Conservation (phyloP, 495 filamentous ascomycete genomes). For the Talaromyces stipitatus region DNA sequence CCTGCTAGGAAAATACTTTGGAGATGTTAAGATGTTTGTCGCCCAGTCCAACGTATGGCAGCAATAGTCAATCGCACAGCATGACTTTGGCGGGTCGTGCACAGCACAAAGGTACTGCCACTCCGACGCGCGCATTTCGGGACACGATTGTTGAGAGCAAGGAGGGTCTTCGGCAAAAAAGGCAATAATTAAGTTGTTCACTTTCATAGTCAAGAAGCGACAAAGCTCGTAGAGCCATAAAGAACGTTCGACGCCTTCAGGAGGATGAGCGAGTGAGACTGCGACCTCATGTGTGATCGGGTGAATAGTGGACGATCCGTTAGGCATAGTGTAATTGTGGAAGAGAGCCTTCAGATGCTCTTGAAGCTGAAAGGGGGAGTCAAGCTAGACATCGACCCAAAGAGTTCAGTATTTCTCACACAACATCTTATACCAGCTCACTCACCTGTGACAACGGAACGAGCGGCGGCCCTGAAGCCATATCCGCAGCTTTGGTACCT, state of each 20-base stretch:
- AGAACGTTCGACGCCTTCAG: slow-evolving; percentile 68
- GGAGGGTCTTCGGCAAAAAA: slow-evolving; percentile 86
- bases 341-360: slow-evolving; percentile 94
- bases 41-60: slow-evolving; percentile 98
- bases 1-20: slow-evolving; percentile 86
- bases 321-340: slow-evolving; percentile 63
- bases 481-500: slow-evolving; percentile 81
- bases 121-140: slow-evolving; percentile 96
- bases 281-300: slow-evolving; percentile 72
- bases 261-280: slow-evolving; percentile 63
- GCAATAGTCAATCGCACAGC: slow-evolving; percentile 97
- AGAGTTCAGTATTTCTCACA: not conserved
- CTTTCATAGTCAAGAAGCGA: slow-evolving; percentile 87
- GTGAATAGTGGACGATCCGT: slow-evolving; percentile 44
- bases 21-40: slow-evolving; percentile 77
- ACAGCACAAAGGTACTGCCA: slow-evolving; percentile 99
- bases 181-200: slow-evolving; percentile 82
- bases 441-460: slow-evolving; percentile 74
- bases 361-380: slow-evolving; percentile 96
- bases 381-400: slow-evolving; percentile 47
- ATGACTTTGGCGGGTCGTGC: slow-evolving; percentile 87
- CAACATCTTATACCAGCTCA: not conserved
- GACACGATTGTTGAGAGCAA: slow-evolving; percentile 79
- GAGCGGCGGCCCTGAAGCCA: slow-evolving; percentile 84
- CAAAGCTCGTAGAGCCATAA: slow-evolving; percentile 98